Base-by-base conservation (phyloP, 345 rosid genomes). In the Rhodamnia rubescens region DNA sequence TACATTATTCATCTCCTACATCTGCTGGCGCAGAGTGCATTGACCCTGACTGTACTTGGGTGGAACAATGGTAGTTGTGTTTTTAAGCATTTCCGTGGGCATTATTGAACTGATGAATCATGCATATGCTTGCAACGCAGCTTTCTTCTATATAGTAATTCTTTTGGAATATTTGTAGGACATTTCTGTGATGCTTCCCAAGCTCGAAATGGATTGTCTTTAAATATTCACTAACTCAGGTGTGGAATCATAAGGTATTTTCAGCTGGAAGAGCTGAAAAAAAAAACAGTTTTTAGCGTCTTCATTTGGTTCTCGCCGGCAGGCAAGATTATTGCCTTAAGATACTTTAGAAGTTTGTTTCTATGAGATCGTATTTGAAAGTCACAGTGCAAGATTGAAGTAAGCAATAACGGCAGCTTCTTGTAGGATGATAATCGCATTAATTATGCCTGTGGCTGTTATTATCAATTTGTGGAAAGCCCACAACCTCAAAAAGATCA, bases 11-110 rank as follows among this genome's bases (percentile, higher is more conserved):
- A 0, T 93, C 98, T 21, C 93, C 93, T 20, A 91, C 93, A 83
- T 97, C 98, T 84, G 99, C 98, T 80, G 98, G 97, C 84, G 98
- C 98, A 9, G 93, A 90, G 87, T 95, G 98, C 90, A 92, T 95
- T 87, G 98, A 91, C 92, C 94, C 91, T 55, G 90, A 87, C 88
- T 97, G 98, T 87, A 85, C 92, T 85, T 95, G 99, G 99, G 95
- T 97, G 84, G 97, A 95, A 88, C 98, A 95, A 93, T 95, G 98
- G 99, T 97, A 89, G 84, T 80, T 82, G 18, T 49, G 82, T 83
- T 81, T 56, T 82, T 82, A 18, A 29, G 55, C 61, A 52, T 55
- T 82, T 57, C 53, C 80, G 44, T 85, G 52, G 6, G 83, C 44
- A 57, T 87, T 84, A 64, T 10, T 56, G 51, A 52, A 83, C 83